Percentiles rank a stretch among this genome's conserved stretches.
Conservation (phyloP, 73 alveolate species). For the Paramecium octaurelia region DNA sequence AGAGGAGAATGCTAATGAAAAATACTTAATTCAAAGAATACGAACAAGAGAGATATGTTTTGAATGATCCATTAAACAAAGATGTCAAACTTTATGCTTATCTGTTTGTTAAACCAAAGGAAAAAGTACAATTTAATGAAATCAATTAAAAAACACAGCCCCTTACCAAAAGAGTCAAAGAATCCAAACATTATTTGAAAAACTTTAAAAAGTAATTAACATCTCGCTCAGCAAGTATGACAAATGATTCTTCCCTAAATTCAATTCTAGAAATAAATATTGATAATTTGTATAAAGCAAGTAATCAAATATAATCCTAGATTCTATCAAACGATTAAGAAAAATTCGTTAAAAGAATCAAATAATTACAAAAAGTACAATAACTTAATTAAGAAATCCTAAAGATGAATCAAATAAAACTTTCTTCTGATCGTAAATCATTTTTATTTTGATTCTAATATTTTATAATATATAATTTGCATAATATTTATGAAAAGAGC, state of each 20-base stretch:
- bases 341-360: slow-evolving; percentile 10
- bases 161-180: not conserved
- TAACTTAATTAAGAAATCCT: not conserved
- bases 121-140: not conserved
- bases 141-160: not conserved
- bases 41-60: not conserved
- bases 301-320: not conserved
- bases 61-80: not conserved
- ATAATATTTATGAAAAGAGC: slow-evolving; percentile 28
- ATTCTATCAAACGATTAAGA: not conserved
- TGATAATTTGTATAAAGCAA: slow-evolving; percentile 20
- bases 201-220: not conserved
- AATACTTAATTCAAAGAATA: not conserved
- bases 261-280: not conserved
- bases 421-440: not conserved
- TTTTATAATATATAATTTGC: not conserved
- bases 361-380: not conserved
- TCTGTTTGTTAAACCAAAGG: not conserved
- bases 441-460: not conserved
- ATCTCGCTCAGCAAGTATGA: not conserved
- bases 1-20: not conserved
- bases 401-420: not conserved
- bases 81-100: slow-evolving; percentile 29
- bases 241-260: not conserved
- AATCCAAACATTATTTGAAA: not conserved